Conservation (phyloP, 1,284 basidiomycete genomes). For the Fomitopsis betulina region DNA sequence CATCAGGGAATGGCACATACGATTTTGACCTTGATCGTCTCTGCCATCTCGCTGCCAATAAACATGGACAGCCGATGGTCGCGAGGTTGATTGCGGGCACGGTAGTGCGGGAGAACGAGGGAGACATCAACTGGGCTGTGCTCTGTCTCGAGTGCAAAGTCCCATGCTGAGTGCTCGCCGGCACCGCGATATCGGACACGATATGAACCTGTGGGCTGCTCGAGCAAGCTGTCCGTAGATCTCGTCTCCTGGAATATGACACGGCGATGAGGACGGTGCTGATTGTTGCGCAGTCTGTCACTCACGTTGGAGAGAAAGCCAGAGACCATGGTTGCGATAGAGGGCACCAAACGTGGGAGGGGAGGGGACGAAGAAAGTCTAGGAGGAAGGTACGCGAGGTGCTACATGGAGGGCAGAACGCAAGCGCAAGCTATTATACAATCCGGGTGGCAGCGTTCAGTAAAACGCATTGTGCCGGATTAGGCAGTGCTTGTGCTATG, state of each 20-base stretch:
- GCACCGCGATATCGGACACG: slow-evolving; percentile 28
- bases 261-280: neutral
- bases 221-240: slow-evolving; percentile 26
- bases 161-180: slow-evolving; percentile 38
- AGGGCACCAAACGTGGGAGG: neutral
- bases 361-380: slow-evolving; percentile 1
- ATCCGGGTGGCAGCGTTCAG: neutral
- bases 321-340: slow-evolving; percentile 15
- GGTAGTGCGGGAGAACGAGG: slow-evolving; percentile 69
- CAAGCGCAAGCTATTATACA: slow-evolving; percentile 7
- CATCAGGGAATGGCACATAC: slow-evolving; percentile 37
- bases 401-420: slow-evolving; percentile 1
- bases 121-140: slow-evolving; percentile 54
- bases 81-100: slow-evolving; percentile 64
- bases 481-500: slow-evolving; percentile 17
- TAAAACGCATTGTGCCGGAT: slow-evolving; percentile 19
- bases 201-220: slow-evolving; percentile 24
- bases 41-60: slow-evolving; percentile 43
- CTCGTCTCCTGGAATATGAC: slow-evolving; percentile 10
- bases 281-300: neutral
- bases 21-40: slow-evolving; percentile 61
- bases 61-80: slow-evolving; percentile 68
- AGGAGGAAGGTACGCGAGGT: neutral
- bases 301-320: slow-evolving; percentile 10
- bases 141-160: slow-evolving; percentile 53